Conservation (phyloP, 2,329 filamentous ascomycete genomes). For the Ophiostoma perfectum region DNA sequence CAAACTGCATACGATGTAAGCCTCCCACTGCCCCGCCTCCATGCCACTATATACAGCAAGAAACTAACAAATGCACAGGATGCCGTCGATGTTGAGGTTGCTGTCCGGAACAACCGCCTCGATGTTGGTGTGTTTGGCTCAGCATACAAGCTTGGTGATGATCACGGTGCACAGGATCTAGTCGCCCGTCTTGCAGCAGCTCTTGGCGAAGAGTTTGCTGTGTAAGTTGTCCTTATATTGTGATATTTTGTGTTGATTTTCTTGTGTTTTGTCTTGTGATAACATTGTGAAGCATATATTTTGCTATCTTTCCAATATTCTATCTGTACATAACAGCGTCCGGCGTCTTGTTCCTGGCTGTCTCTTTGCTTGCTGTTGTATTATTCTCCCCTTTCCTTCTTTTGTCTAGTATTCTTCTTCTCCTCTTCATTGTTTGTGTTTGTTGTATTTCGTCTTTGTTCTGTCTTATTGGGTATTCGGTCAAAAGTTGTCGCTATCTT, state of each 20-base stretch:
- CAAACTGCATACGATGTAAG: constrained; percentile 30
- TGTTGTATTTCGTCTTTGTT: not conserved
- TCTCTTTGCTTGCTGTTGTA: not conserved
- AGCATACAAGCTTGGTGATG: constrained; percentile 11
- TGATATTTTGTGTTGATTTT: not conserved
- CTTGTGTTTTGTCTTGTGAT: not conserved
- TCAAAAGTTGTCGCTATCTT: not conserved
- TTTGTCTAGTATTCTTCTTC: not conserved
- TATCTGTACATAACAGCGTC: not conserved
- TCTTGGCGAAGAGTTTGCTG: not conserved
- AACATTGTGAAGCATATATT: not conserved
- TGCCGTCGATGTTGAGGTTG: constrained; percentile 27
- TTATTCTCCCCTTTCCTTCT: not conserved
- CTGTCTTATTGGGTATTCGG: not conserved
- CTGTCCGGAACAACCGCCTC: constrained; percentile 22
- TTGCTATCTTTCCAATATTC: not conserved
- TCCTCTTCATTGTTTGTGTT: not conserved
- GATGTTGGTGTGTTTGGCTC: constrained; percentile 29
- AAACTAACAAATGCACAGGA: constrained; percentile 22
- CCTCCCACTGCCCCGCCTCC: not conserved
- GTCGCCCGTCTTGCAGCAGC: constrained; percentile 8
- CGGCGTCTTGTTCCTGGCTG: not conserved
- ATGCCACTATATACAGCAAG: not conserved
- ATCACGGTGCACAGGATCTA: constrained; percentile 2
- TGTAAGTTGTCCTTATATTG: not conserved